phyloP scores from a whole-genome alignment of 2,329 filamentous ascomycete genomes.

The Fusarium ambrosium region DNA sequence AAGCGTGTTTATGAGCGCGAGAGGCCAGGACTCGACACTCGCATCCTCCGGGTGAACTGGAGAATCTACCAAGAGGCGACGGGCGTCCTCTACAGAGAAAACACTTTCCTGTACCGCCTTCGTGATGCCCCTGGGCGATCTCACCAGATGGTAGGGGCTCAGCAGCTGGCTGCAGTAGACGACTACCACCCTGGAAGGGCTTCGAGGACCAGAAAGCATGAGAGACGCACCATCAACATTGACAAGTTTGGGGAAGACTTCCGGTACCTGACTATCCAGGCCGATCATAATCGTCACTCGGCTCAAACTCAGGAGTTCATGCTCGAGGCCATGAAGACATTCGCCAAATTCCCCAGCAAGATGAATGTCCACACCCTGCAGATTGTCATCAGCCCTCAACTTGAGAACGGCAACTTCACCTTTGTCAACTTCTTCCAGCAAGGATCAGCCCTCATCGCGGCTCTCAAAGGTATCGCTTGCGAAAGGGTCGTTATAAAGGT shows the following conservation, averaged over 20 bases:
- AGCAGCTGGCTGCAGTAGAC: conserved; percentile 32
- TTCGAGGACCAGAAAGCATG: conserved; percentile 6
- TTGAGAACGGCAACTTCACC: conserved; percentile 43
- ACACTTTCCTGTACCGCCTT: conserved; percentile 62
- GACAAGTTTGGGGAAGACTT: conserved; percentile 56
- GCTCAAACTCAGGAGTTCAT: conserved; percentile 48
- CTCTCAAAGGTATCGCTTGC: conserved; percentile 52
- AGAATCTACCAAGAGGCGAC: conserved; percentile 54
- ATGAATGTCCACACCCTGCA: conserved; percentile 57
- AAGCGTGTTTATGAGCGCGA: conserved; percentile 49
- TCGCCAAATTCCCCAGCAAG: conserved; percentile 41
- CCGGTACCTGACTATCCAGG: conserved; percentile 57
- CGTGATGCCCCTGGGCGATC: conserved; percentile 51
- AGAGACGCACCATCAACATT: conserved; percentile 49
- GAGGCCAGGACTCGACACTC: conserved; percentile 49
- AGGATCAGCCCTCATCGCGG: conserved; percentile 46
- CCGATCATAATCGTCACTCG: conserved; percentile 57
- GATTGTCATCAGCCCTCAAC: conserved; percentile 55
- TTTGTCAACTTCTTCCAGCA: conserved; percentile 55
- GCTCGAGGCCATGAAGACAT: conserved; percentile 54
- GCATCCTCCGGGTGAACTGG: conserved; percentile 55
- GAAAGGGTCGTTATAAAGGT: conserved; percentile 55
- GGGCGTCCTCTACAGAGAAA: conserved; percentile 61
- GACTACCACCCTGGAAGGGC: conserved; percentile 16
- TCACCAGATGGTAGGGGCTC: conserved; percentile 32